phyloP scores from a whole-genome alignment of 345 rosid species.

The Balakata baccata region DNA sequence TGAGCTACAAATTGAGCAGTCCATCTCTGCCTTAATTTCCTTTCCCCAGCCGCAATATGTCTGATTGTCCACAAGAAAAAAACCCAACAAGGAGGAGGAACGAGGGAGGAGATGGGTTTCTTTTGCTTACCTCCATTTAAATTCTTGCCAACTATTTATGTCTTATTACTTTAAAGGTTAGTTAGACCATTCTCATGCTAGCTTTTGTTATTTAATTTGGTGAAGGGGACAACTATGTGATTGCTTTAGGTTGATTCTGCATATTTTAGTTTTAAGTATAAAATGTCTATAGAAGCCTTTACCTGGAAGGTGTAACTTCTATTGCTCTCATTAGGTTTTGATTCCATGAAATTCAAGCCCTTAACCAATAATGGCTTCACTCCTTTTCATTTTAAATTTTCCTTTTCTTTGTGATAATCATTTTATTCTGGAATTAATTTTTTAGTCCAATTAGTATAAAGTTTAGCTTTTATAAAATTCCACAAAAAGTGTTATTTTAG shows the following conservation, averaged over 20 bases:
- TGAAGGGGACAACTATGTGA: constrained; percentile 13
- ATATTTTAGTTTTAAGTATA: neutral
- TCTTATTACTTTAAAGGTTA: constrained; percentile 14
- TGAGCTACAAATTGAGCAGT: constrained; percentile 74
- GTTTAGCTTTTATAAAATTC: neutral
- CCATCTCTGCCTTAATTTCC: constrained; percentile 40
- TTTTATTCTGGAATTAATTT: too few relatives aligned
- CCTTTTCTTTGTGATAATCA: too few relatives aligned
- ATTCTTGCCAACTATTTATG: neutral
- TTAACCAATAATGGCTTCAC: too few relatives aligned
- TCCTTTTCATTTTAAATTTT: too few relatives aligned
- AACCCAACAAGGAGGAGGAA: neutral
- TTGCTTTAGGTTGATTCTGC: constrained; percentile 11
- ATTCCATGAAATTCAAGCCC: too few relatives aligned
- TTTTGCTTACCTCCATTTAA: constrained; percentile 29
- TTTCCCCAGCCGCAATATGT: too few relatives aligned
- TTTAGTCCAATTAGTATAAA: too few relatives aligned
- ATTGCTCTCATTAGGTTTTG: neutral
- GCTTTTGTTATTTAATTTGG: constrained; percentile 8
- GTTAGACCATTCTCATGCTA: constrained; percentile 14
- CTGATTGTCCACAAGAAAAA: too few relatives aligned
- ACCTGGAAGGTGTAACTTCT: neutral
- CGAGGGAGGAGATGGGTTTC: constrained; percentile 15
- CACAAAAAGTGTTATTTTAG: too few relatives aligned
- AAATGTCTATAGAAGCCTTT: constrained; percentile 25